Evolutionary conservation across 2,329 filamentous ascomycete genomes (phyloP).

Genomic region (Aspergillus udagawae): DNA sequence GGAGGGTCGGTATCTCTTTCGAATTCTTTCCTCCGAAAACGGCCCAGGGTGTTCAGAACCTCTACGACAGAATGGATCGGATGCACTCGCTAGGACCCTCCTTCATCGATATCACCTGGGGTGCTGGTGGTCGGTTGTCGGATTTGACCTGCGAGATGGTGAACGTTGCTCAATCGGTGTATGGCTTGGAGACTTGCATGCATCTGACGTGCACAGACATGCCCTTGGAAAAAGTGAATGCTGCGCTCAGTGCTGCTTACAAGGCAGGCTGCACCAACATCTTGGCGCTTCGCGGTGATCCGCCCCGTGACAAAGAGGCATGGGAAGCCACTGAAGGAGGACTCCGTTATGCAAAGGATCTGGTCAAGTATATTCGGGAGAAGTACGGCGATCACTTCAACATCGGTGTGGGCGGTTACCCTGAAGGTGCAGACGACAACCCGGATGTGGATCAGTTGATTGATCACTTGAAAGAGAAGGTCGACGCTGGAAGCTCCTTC

Average conservation of each 20-base stretch:
- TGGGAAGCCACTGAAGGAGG: slow-evolving; percentile 85
- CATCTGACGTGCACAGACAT: slow-evolving; percentile 98
- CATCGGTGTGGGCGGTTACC: slow-evolving; percentile 95
- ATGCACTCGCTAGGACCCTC: slow-evolving; percentile 93
- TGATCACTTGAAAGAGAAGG: slow-evolving; percentile 93
- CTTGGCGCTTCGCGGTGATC: slow-evolving; percentile 85
- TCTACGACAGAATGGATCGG: slow-evolving; percentile 98
- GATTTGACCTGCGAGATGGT: slow-evolving; percentile 98
- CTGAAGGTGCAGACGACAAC: slow-evolving; percentile 92
- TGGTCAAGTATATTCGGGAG: slow-evolving; percentile 77
- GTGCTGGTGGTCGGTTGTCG: slow-evolving; percentile 85
- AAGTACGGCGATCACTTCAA: slow-evolving; percentile 88
- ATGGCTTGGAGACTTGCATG: slow-evolving; percentile 98
- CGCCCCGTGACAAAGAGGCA: slow-evolving; percentile 86
- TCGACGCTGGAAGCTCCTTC: slow-evolving; percentile 88
- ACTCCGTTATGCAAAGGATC: slow-evolving; percentile 88
- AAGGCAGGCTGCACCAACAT: slow-evolving; percentile 97
- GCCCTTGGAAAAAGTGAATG: slow-evolving; percentile 86
- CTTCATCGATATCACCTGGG: slow-evolving; percentile 99
- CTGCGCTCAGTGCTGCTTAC: slow-evolving; percentile 82
- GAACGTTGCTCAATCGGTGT: slow-evolving; percentile 86
- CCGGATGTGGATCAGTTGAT: slow-evolving; percentile 79
- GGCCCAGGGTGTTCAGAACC: slow-evolving; percentile 82
- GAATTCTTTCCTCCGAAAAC: slow-evolving; percentile 99
- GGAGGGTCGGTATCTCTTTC: slow-evolving; percentile 91